These are phyloP conservation scores for Nicotiana benthamiana DNA, from an alignment of 257 asterid genomes.

Conservation along the genomic window DNA sequence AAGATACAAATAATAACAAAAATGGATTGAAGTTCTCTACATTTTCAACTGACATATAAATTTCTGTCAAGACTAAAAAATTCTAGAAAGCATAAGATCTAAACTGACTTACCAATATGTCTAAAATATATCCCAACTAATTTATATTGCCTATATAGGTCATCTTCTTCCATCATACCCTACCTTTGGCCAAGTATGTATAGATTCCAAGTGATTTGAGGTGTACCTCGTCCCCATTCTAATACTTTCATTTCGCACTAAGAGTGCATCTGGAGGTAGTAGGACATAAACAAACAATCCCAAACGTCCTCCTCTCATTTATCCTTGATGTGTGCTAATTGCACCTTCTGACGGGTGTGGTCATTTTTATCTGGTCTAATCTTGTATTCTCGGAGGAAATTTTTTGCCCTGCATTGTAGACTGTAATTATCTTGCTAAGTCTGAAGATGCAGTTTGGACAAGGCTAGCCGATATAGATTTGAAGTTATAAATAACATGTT, in stretches of 20 bases:
- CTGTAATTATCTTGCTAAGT: not conserved
- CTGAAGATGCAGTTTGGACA: not conserved
- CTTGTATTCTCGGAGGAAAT: not conserved
- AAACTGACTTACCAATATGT: not conserved
- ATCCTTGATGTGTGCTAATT: not conserved
- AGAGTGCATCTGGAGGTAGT: not conserved
- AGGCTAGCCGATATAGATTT: not conserved
- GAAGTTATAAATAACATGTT: not conserved
- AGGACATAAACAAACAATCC: not conserved
- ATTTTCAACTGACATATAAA: not conserved
- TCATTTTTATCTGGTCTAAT: not conserved
- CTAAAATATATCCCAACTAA: not conserved
- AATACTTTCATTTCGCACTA: not conserved
- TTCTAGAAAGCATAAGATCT: not conserved
- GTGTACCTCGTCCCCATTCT: not conserved
- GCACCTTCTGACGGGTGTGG: not conserved
- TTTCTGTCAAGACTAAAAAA: not conserved
- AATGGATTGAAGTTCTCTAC: not conserved
- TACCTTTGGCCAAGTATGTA: not conserved
- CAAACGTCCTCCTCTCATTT: not conserved
- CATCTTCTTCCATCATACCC: not conserved
- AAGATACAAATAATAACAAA: not conserved
- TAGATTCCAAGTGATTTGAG: not conserved
- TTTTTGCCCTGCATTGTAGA: not conserved
- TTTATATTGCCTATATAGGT: not conserved